Conservation (phyloP, 1,139 yeast species). For the Pichia sp. region DNA sequence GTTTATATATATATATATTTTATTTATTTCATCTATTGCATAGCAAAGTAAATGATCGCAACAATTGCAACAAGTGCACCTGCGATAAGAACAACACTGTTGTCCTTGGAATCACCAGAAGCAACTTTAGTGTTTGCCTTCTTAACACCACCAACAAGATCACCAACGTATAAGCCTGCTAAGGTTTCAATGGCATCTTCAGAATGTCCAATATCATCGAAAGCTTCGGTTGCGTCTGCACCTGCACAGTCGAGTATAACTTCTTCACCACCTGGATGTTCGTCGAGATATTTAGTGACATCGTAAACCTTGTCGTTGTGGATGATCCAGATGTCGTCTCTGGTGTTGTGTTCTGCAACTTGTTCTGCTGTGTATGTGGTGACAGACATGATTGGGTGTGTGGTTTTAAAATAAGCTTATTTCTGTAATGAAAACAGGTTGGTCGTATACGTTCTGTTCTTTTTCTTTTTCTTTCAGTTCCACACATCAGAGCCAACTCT, state of each 20-base stretch:
- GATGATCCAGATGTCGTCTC: conserved; percentile 84
- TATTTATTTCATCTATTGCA: conserved; percentile 17
- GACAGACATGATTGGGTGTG: too few species aligned
- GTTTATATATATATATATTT: too few species aligned
- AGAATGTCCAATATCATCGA: conserved; percentile 95
- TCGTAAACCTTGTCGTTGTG: conserved; percentile 89
- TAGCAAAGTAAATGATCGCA: conserved; percentile 23
- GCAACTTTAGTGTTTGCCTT: conserved; percentile 8
- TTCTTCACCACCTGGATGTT: conserved; percentile 99
- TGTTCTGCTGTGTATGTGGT: conserved; percentile 56
- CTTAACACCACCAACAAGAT: conserved; percentile 36
- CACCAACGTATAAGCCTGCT: conserved; percentile 63
- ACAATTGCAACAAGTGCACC: conserved; percentile 24
- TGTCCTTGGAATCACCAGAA: conserved; percentile 9
- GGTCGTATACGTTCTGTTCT: conserved; percentile 13
- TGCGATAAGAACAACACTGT: conserved; percentile 19
- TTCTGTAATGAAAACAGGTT: too few species aligned
- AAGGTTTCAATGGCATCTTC: conserved; percentile 87
- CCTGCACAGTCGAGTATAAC: conserved; percentile 90
- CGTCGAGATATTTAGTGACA: conserved; percentile 76
- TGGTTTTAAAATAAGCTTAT: too few species aligned
- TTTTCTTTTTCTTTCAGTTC: too few species aligned
- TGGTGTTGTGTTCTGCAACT: conserved; percentile 68
- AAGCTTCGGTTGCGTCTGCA: conserved; percentile 86
- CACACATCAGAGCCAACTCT: background rate